Percentiles rank a stretch among this genome's conserved stretches.
Evolutionary conservation across 2,329 filamentous ascomycete genomes (phyloP).

Genomic region (Arachnomyces sp.): DNA sequence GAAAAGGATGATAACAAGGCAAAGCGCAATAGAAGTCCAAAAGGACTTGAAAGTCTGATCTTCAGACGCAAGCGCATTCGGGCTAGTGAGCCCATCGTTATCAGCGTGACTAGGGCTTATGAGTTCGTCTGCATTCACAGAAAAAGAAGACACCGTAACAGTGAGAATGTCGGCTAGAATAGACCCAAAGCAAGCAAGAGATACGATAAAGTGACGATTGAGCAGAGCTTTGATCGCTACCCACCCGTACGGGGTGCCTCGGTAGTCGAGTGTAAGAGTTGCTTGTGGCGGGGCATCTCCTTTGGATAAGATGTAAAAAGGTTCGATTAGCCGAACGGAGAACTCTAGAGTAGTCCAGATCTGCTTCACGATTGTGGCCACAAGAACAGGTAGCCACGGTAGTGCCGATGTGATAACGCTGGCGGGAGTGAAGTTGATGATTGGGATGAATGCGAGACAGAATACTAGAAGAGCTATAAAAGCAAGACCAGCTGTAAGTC

Average conservation of each 20-base stretch:
- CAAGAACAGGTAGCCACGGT: constrained; percentile 38
- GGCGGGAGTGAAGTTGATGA: constrained; percentile 35
- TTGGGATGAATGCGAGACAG: constrained; percentile 32
- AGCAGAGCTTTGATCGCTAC: constrained; percentile 36
- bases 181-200: constrained; percentile 37
- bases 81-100: too few relatives aligned
- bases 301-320: constrained; percentile 39
- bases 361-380: constrained; percentile 39
- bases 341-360: constrained; percentile 41
- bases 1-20: constrained; percentile 57
- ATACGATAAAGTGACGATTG: constrained; percentile 39
- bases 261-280: constrained; percentile 43
- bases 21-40: constrained; percentile 55
- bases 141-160: constrained; percentile 40
- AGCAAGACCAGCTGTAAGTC: constrained; percentile 28
- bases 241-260: constrained; percentile 39
- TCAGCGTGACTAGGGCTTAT: constrained; percentile 16
- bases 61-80: constrained; percentile 20
- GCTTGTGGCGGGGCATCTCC: constrained; percentile 36
- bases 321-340: constrained; percentile 41
- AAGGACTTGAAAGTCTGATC: constrained; percentile 51
- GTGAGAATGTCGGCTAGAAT: constrained; percentile 40
- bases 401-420: constrained; percentile 31
- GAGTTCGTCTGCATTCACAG: constrained; percentile 37
- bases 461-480: constrained; percentile 34